Conservation (phyloP, 2,329 filamentous ascomycete species). For the Fusarium sp. region DNA sequence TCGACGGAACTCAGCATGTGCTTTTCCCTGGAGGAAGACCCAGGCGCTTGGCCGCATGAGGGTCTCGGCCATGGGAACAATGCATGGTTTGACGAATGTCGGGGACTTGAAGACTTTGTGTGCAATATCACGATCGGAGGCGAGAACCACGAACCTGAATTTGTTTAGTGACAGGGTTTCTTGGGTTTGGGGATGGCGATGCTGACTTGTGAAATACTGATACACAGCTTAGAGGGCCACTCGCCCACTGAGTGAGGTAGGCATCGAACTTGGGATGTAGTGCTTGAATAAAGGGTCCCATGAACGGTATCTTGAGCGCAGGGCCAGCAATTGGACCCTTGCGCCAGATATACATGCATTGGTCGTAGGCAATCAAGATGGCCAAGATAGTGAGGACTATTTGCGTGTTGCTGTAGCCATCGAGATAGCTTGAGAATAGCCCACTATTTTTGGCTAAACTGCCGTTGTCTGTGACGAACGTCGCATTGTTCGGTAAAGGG, state of each 20-base stretch:
- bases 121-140: constrained; percentile 81
- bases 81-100: constrained; percentile 79
- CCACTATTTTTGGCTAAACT: neutral
- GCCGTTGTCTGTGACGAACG: neutral
- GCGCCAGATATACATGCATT: constrained; percentile 68
- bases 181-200: neutral
- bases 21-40: constrained; percentile 83
- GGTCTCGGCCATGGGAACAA: constrained; percentile 80
- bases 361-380: constrained; percentile 57
- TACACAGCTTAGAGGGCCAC: constrained; percentile 83
- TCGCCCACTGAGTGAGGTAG: constrained; percentile 83
- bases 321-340: constrained; percentile 76
- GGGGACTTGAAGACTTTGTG: constrained; percentile 88
- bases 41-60: constrained; percentile 78
- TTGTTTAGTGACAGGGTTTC: fast-evolving
- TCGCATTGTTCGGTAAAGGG: constrained; percentile 11
- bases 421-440: constrained; percentile 24
- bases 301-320: constrained; percentile 73
- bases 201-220: constrained; percentile 86
- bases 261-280: constrained; percentile 79
- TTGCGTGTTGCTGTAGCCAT: constrained; percentile 21
- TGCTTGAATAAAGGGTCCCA: constrained; percentile 82
- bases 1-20: constrained; percentile 82
- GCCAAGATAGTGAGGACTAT: constrained; percentile 51
- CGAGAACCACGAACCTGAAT: constrained; percentile 81